phyloP scores from a whole-genome alignment of 2,329 filamentous ascomycete genomes.

The Pyricularia sp. region DNA sequence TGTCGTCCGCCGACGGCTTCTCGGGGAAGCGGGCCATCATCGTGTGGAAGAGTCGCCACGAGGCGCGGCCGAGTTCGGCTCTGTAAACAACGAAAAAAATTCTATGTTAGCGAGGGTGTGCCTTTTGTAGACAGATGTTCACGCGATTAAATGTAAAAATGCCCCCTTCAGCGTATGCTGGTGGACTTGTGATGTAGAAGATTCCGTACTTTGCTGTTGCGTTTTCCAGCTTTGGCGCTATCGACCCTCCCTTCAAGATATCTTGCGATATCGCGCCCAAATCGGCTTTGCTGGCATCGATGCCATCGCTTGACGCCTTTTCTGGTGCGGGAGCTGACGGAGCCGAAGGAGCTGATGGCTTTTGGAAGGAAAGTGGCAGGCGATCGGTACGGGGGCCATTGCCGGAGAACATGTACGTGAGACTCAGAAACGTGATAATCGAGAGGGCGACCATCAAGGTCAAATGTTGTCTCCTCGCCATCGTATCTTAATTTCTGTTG shows the following conservation, averaged over 20 bases:
- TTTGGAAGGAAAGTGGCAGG: constrained; percentile 3
- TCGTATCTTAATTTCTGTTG: constrained; percentile 12
- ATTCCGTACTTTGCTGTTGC: constrained; percentile 57
- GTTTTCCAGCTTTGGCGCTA: constrained; percentile 72
- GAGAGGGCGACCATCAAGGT: constrained; percentile 40
- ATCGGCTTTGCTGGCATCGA: constrained; percentile 12
- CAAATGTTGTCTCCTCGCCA: constrained; percentile 41
- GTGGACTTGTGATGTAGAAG: neutral
- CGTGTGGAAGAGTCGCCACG: constrained; percentile 59
- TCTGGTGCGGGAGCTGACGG: neutral
- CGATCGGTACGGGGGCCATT: neutral
- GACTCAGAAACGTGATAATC: constrained; percentile 40
- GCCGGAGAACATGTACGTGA: constrained; percentile 45
- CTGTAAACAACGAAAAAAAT: constrained; percentile 16
- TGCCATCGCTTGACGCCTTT: constrained; percentile 7
- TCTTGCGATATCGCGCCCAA: constrained; percentile 29
- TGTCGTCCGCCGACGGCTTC: constrained; percentile 48
- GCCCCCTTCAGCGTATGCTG: neutral
- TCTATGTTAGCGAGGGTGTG: neutral
- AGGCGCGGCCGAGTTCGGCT: constrained; percentile 52
- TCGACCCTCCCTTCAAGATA: constrained; percentile 53
- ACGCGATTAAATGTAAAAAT: neutral
- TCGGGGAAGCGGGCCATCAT: constrained; percentile 60
- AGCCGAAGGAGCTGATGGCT: neutral
- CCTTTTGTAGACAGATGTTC: neutral